phyloP scores from a whole-genome alignment of 306 rosid genomes.

The Calophaca sinica region DNA sequence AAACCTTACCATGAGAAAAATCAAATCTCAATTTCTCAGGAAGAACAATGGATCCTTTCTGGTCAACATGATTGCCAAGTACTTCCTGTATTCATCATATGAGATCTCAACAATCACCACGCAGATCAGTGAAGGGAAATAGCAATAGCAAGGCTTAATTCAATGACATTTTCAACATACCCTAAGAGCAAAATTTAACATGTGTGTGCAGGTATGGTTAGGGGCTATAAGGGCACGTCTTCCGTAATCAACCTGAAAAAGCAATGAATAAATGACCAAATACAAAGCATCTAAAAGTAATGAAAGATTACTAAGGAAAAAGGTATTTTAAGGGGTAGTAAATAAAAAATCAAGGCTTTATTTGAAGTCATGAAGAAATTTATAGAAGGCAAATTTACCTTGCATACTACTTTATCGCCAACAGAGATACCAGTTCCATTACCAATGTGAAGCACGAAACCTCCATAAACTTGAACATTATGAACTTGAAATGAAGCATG shows the following conservation, averaged over 20 bases:
- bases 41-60: conserved; percentile 97
- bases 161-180: conserved; percentile 54
- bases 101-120: conserved; percentile 40
- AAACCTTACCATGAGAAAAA: conserved; percentile 89
- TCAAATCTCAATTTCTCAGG: conserved; percentile 97
- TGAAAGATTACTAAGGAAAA: conserved; percentile 12
- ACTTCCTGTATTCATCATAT: conserved; percentile 69
- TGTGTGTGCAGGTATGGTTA: conserved; percentile 97
- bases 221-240: conserved; percentile 90
- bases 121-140: neutral
- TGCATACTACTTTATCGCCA: conserved; percentile 79
- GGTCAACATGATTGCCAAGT: conserved; percentile 92
- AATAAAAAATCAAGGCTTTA: conserved; percentile 27
- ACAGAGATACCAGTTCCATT: conserved; percentile 68
- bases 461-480: conserved; percentile 92
- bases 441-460: conserved; percentile 89
- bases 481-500: conserved; percentile 68
- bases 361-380: neutral
- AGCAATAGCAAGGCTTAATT: conserved; percentile 12
- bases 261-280: conserved; percentile 22
- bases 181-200: conserved; percentile 97
- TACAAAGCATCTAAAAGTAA: neutral
- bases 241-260: conserved; percentile 81
- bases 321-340: conserved; percentile 15
- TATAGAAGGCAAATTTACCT: conserved; percentile 60